phyloP scores from a whole-genome alignment of 2,329 filamentous ascomycete genomes.

The Trichoderma sp. region DNA sequence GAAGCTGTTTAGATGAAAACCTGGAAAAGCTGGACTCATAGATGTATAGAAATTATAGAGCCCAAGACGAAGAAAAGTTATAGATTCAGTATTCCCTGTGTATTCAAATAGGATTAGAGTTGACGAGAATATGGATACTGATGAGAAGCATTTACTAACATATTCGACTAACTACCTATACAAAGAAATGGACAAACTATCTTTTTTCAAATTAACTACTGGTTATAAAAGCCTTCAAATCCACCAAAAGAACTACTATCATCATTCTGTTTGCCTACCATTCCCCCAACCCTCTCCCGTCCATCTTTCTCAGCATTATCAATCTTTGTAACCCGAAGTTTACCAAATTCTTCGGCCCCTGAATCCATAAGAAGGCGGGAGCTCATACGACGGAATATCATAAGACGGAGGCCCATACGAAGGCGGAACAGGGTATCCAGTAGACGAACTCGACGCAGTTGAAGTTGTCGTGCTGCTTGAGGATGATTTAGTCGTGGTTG shows the following conservation, averaged over 20 bases:
- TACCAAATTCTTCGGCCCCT: slow-evolving; percentile 20
- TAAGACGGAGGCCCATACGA: slow-evolving; percentile 28
- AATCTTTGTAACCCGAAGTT: neutral
- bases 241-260: neutral
- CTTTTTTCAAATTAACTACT: neutral
- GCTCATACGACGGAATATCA: slow-evolving; percentile 24
- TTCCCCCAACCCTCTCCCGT: neutral
- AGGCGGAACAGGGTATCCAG: slow-evolving; percentile 1
- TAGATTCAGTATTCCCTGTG: neutral
- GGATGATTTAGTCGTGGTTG: slow-evolving; percentile 18
- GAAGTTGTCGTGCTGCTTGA: neutral
- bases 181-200: neutral
- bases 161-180: neutral
- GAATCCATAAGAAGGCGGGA: slow-evolving; percentile 21
- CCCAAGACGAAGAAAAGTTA: neutral
- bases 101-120: neutral
- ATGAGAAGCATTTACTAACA: neutral
- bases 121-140: neutral
- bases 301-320: neutral
- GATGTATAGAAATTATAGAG: slow-evolving; percentile 10
- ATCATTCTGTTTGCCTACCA: neutral
- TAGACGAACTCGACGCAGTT: neutral
- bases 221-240: neutral
- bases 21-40: neutral
- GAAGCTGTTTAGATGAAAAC: neutral